Conservation (phyloP, 2,329 filamentous ascomycete genomes). For the Cordyceps fumosorosea region DNA sequence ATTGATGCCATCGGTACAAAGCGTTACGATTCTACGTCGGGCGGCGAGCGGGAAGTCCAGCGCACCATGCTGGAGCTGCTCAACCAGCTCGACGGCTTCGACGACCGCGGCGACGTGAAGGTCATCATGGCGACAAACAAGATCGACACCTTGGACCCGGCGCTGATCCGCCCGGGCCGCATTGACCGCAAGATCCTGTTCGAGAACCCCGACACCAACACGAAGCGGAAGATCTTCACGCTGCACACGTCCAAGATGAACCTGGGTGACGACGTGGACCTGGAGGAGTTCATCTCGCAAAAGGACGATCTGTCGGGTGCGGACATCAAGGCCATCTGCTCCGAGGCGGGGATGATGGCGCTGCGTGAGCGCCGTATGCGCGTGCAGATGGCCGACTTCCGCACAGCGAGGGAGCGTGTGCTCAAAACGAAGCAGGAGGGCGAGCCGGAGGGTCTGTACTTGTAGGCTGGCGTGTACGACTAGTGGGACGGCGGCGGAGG, state of each 20-base stretch:
- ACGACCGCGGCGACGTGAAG: constrained; percentile 97
- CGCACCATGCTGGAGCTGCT: constrained; percentile 97
- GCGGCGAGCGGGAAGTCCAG: constrained; percentile 94
- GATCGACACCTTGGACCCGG: constrained; percentile 95
- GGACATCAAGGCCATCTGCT: constrained; percentile 98
- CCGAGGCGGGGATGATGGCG: constrained; percentile 90
- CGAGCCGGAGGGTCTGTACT: constrained; percentile 95
- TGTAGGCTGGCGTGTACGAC: constrained; percentile 53
- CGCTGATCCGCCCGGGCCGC: constrained; percentile 90
- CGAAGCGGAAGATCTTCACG: constrained; percentile 94
- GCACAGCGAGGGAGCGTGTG: constrained; percentile 84
- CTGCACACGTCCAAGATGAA: constrained; percentile 99
- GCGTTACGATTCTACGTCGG: constrained; percentile 94
- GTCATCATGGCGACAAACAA: constrained; percentile 99
- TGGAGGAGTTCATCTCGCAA: constrained; percentile 97
- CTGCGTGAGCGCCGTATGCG: constrained; percentile 93
- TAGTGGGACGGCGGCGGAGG: constrained; percentile 12
- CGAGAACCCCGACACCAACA: constrained; percentile 70
- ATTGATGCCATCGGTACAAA: constrained; percentile 99
- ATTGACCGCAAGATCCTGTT: constrained; percentile 95
- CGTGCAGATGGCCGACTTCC: constrained; percentile 98
- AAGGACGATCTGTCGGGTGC: constrained; percentile 97
- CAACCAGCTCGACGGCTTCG: constrained; percentile 97
- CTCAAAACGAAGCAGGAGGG: constrained; percentile 98
- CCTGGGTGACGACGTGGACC: constrained; percentile 89